These are phyloP conservation scores for Linum lewisii DNA, from an alignment of 345 rosid species.

Conservation along the genomic window DNA sequence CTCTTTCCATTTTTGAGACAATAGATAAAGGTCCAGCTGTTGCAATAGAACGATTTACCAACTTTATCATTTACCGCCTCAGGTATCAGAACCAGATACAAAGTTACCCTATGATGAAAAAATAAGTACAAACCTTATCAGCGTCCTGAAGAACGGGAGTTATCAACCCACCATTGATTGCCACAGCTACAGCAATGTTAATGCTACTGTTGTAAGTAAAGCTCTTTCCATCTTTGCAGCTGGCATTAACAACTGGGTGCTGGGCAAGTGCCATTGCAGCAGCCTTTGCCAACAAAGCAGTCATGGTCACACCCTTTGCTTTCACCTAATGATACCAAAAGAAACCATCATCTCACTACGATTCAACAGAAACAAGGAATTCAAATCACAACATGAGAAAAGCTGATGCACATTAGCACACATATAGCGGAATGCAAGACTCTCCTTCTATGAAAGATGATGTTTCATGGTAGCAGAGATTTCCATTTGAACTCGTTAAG, in stretches of 20 bases:
- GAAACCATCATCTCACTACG: slow-evolving; percentile 1
- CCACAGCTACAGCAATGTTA: slow-evolving; percentile 93
- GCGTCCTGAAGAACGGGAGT: slow-evolving; percentile 97
- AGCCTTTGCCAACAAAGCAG: slow-evolving; percentile 85
- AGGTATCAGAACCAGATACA: neutral
- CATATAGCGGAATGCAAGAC: neutral
- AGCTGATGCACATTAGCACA: neutral
- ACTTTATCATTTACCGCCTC: slow-evolving; percentile 3
- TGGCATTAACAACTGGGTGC: slow-evolving; percentile 87
- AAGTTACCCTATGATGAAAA: neutral
- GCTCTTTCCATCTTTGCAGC: slow-evolving; percentile 83
- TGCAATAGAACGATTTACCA: slow-evolving; percentile 15
- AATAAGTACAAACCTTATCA: slow-evolving; percentile 51
- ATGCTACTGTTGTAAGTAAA: slow-evolving; percentile 57
- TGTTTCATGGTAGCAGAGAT: neutral
- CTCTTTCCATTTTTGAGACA: slow-evolving; percentile 96
- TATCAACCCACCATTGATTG: slow-evolving; percentile 84
- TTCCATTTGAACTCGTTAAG: too few relatives aligned
- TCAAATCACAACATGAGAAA: neutral
- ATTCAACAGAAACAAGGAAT: neutral
- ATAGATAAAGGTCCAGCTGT: slow-evolving; percentile 78
- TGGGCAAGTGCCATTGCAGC: slow-evolving; percentile 88
- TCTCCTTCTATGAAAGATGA: neutral
- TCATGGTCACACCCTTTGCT: slow-evolving; percentile 95
- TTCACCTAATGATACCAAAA: slow-evolving; percentile 44